These are phyloP conservation scores for Polyporus arcularius DNA, from an alignment of 768 basidiomycete species.

Conservation along the genomic window DNA sequence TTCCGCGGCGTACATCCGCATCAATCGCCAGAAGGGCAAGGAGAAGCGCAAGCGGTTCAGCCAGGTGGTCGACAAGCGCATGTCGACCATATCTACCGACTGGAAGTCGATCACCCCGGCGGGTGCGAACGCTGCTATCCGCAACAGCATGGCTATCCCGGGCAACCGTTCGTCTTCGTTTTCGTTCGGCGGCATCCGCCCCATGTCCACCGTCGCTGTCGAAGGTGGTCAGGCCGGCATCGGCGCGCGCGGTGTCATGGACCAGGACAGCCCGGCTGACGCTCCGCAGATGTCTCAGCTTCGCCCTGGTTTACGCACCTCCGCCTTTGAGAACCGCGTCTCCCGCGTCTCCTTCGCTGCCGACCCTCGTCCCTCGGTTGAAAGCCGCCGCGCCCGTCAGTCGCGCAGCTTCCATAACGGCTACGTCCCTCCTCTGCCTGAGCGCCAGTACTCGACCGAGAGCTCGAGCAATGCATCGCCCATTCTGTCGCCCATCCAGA, in stretches of 20 bases:
- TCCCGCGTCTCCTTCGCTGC: constrained; percentile 73
- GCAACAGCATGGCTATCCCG: constrained; percentile 59
- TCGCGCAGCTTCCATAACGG: constrained; percentile 44
- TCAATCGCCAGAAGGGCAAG: constrained; percentile 48
- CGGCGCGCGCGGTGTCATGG: constrained; percentile 34
- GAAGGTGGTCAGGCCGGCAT: constrained; percentile 48
- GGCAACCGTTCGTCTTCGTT: constrained; percentile 49
- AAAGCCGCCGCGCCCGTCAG: constrained; percentile 41
- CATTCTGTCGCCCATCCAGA: constrained; percentile 46
- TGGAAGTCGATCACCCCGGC: constrained; percentile 65
- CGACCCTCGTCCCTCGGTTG: constrained; percentile 50
- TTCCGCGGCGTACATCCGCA: constrained; percentile 51
- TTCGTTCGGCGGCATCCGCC: constrained; percentile 58
- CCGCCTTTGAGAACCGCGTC: constrained; percentile 47
- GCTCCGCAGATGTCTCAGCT: constrained; percentile 43
- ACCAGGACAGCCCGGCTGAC: constrained; percentile 9
- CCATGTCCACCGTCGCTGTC: constrained; percentile 41
- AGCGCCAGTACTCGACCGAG: constrained; percentile 28
- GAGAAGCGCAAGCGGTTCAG: constrained; percentile 66
- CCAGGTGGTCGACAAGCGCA: constrained; percentile 82
- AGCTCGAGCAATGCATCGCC: constrained; percentile 20
- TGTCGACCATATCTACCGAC: constrained; percentile 57
- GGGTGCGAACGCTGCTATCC: constrained; percentile 74
- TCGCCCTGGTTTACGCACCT: constrained; percentile 56
- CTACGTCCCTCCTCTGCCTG: constrained; percentile 44